A percentile compares a stretch with the other conserved stretches of the same genome.
These are phyloP conservation scores for Exophiala phaeomuriformis DNA, from an alignment of 2,329 filamentous ascomycete species.

Conservation along the genomic window DNA sequence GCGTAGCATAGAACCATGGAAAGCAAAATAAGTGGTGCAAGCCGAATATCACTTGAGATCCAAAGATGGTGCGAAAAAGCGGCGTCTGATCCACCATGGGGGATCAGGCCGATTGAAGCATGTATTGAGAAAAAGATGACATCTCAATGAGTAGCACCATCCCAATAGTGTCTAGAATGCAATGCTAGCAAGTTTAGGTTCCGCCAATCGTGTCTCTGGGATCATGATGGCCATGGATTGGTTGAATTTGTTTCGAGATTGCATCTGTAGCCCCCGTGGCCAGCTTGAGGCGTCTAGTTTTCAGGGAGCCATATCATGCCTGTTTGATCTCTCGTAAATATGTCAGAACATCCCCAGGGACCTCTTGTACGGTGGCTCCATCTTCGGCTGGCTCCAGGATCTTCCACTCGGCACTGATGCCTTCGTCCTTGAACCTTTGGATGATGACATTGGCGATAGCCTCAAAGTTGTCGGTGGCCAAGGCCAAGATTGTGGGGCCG, in stretches of 20 bases:
- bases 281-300: not conserved
- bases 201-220: too few species aligned
- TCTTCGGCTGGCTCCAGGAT: constrained; percentile 79
- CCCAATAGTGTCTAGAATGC: constrained; percentile 23
- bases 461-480: constrained; percentile 85
- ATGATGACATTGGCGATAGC: constrained; percentile 76
- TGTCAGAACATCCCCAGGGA: constrained; percentile 13
- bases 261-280: too few species aligned
- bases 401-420: constrained; percentile 75
- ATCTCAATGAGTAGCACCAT: constrained; percentile 23
- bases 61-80: constrained; percentile 14
- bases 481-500: constrained; percentile 85
- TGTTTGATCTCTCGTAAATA: constrained; percentile 6
- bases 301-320: not conserved
- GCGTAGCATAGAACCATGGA: constrained; percentile 22
- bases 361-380: constrained; percentile 35
- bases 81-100: constrained; percentile 11
- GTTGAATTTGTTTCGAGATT: too few species aligned
- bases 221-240: too few species aligned
- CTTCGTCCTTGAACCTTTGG: constrained; percentile 54
- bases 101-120: constrained; percentile 17
- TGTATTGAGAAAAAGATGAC: constrained; percentile 17
- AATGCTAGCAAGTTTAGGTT: constrained; percentile 16
- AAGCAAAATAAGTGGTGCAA: constrained; percentile 9
- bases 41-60: constrained; percentile 16